Conservation (phyloP, 805 yeast species). For the Starmerella vaccinii region DNA sequence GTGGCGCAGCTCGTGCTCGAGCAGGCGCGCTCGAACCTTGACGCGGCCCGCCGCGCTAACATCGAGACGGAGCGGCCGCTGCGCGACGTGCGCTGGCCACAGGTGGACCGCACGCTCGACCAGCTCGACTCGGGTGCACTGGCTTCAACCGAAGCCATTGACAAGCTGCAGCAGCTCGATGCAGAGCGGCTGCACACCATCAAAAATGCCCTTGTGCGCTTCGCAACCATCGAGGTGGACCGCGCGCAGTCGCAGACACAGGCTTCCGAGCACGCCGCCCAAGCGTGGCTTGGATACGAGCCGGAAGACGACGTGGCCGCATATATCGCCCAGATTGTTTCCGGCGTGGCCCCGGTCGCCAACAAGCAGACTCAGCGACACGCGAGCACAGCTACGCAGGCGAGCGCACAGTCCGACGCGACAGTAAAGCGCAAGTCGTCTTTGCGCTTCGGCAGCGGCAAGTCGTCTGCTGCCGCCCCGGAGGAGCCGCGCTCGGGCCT, state of each 20-base stretch:
- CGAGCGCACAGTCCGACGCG: background rate
- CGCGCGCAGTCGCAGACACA: constrained; percentile 37
- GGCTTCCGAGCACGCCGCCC: constrained; percentile 54
- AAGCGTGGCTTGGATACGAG: constrained; percentile 52
- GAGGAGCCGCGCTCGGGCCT: constrained; percentile 17
- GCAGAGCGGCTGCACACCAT: constrained; percentile 46
- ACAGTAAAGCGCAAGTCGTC: constrained; percentile 7
- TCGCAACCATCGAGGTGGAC: constrained; percentile 52
- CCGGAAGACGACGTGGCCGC: constrained; percentile 51
- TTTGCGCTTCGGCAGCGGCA: background rate
- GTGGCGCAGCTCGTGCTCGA: constrained; percentile 26
- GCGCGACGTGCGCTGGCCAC: constrained; percentile 35
- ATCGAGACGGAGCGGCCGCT: constrained; percentile 33
- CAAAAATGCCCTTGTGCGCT: constrained; percentile 56
- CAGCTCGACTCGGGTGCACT: constrained; percentile 3
- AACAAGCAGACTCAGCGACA: background rate
- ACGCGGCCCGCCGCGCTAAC: constrained; percentile 32
- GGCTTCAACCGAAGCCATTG: constrained; percentile 39
- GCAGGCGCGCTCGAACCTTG: constrained; percentile 28
- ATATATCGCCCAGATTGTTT: constrained; percentile 36
- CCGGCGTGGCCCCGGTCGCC: constrained; percentile 22
- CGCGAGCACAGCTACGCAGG: constrained; percentile 1
- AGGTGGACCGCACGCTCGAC: constrained; percentile 14
- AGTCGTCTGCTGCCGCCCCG: background rate
- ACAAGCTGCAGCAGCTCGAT: constrained; percentile 39